Base-by-base conservation (phyloP, 2,329 filamentous ascomycete genomes). In the Aspergillus nomiae region DNA sequence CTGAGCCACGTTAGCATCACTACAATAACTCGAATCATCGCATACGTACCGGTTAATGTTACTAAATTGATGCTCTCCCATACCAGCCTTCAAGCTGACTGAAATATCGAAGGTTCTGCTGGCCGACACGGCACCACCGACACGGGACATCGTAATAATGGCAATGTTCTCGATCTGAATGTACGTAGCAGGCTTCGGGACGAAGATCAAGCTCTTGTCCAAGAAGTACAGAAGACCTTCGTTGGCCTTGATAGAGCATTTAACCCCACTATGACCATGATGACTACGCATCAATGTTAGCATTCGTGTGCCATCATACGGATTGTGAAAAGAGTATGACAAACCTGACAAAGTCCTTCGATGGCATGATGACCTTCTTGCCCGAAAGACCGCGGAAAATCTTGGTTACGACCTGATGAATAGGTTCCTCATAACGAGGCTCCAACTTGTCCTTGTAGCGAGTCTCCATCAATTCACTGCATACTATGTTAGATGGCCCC, bases 231-330 rank as follows among this genome's bases (percentile, higher is more conserved):
- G 84, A 75, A 97, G 94, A 64, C 96, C 95, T 81, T 99, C 95
- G 78, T 96, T 97, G 59, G 96, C 96, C 82, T 99, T 99, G 87
- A 99, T 97, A n/a, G 94, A 96, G 80, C 95, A 99, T 82, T 99
- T 99, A 80, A 99, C 96, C 63, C 95, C 95, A 70, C 90, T 92
- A 78, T 97, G 94, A 73, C 91, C 89, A 76, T 97, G 93, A 81
- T 98, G 95, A 69, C 91, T 78, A 58, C 56, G 34, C n/a, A 54
- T 32, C 36, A 16, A 16, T 45, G 56, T 68, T 45, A 65, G 63
- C 19, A 41, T 32, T n/a, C 34, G 16, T 32, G 28, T 32, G 4
- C 2, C 19, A 36, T 26, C 24, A 30, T 34, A 32, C 14, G 28
- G 12, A 12, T 28, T 6, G 6, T 28, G 10, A 21, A 16, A n/a